Evolutionary conservation across 2,329 filamentous ascomycete species (phyloP).

Genomic region (Didymella segeticola): DNA sequence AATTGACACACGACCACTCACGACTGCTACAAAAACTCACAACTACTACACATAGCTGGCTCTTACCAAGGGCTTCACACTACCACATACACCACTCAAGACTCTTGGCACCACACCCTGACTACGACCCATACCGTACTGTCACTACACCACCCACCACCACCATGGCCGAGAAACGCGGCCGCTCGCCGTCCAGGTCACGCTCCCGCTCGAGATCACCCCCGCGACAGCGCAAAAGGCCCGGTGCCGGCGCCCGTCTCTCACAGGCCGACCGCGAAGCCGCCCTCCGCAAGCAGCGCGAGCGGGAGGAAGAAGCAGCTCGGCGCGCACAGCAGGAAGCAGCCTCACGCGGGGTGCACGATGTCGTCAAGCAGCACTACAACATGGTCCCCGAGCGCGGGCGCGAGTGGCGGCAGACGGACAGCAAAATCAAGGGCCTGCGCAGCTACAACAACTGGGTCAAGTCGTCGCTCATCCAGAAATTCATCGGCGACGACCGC

Average conservation of each 20-base stretch:
- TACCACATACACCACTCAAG: background rate
- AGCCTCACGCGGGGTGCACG: conserved; percentile 69
- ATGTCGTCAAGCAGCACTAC: conserved; percentile 92
- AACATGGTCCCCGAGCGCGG: conserved; percentile 94
- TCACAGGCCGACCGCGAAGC: conserved; percentile 71
- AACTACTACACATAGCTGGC: background rate
- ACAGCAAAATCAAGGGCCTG: conserved; percentile 93
- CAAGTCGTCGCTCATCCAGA: conserved; percentile 96
- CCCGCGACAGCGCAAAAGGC: conserved; percentile 72
- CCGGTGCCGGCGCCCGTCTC: conserved; percentile 61
- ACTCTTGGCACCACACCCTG: background rate
- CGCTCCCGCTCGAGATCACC: conserved; percentile 48
- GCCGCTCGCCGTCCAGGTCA: conserved; percentile 42
- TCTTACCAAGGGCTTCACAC: too few relatives aligned
- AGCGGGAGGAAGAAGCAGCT: conserved; percentile 53
- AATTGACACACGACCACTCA: too few relatives aligned
- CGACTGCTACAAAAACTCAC: background rate
- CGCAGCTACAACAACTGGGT: conserved; percentile 99
- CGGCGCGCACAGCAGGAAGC: conserved; percentile 54
- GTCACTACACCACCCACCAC: background rate
- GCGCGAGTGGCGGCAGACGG: conserved; percentile 91
- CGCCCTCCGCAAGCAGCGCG: conserved; percentile 61
- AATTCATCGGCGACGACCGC: conserved; percentile 67
- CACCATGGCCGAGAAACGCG: conserved; percentile 34
- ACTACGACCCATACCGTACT: background rate